Evolutionary conservation across 305 asterid genomes (phyloP).

Genomic region (Solanum chacoense): DNA sequence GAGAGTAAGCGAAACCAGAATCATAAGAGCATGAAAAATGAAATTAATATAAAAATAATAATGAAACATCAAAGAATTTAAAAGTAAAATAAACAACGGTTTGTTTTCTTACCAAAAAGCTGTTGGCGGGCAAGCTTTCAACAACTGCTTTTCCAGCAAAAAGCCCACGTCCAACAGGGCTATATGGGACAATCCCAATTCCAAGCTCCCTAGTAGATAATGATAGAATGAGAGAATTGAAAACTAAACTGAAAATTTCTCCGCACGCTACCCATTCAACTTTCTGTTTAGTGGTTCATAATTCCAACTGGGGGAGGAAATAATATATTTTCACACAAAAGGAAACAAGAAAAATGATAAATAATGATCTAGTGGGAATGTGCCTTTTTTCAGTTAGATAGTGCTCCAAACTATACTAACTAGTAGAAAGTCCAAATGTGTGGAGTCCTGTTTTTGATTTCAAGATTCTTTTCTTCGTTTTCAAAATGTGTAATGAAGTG

Average conservation of each 20-base stretch:
- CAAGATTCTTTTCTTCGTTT: neutral
- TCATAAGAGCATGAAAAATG: neutral
- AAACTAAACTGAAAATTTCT: neutral
- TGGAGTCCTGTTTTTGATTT: neutral
- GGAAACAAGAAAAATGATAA: neutral
- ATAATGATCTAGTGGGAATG: neutral
- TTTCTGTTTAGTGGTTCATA: neutral
- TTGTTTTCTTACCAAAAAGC: constrained; percentile 26
- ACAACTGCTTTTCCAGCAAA: constrained; percentile 41
- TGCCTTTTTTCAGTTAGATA: neutral
- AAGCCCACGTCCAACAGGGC: constrained; percentile 54
- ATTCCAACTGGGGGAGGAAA: no score
- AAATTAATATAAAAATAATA: neutral
- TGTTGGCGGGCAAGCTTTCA: constrained; percentile 30
- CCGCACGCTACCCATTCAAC: neutral
- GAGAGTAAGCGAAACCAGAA: neutral
- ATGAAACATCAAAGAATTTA: neutral
- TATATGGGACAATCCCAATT: constrained; percentile 49
- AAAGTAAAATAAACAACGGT: neutral
- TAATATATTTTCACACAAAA: no score
- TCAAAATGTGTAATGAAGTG: neutral
- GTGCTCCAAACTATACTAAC: neutral
- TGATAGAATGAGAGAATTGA: neutral
- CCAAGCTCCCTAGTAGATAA: constrained; percentile 42
- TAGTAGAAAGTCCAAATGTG: neutral